Conservation (phyloP, 257 asterid species). For the Avicennia marina region DNA sequence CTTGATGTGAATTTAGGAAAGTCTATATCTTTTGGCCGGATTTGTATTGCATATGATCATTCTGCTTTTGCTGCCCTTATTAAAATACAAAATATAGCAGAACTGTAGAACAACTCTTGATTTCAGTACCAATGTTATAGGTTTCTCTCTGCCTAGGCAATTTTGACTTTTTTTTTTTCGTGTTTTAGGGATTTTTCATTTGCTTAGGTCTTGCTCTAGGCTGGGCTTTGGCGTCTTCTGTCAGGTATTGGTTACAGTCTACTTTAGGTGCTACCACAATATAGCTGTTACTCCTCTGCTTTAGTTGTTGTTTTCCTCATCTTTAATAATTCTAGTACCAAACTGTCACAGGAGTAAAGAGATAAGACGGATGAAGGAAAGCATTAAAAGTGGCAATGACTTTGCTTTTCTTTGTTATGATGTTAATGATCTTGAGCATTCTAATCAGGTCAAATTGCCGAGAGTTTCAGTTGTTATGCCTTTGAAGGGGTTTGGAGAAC, state of each 20-base stretch:
- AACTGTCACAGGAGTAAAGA: slow-evolving; percentile 68
- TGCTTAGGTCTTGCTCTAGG: slow-evolving; percentile 90
- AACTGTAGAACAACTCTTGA: neutral
- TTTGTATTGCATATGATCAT: no score
- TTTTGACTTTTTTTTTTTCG: neutral
- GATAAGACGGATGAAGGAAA: slow-evolving; percentile 55
- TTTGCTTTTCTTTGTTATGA: slow-evolving; percentile 74
- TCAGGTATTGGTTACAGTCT: slow-evolving; percentile 46
- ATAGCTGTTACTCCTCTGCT: no score
- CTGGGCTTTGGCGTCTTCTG: slow-evolving; percentile 86
- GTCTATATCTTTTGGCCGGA: no score
- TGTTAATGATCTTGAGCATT: slow-evolving; percentile 78
- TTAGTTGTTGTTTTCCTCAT: slow-evolving; percentile 7
- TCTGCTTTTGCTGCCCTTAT: no score
- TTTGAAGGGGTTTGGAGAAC: slow-evolving; percentile 95
- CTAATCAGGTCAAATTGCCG: slow-evolving; percentile 74
- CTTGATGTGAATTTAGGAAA: no score
- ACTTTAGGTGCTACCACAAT: no score
- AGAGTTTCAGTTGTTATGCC: slow-evolving; percentile 96
- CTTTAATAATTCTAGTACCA: slow-evolving; percentile 1
- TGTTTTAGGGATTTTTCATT: slow-evolving; percentile 72
- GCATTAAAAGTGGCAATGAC: slow-evolving; percentile 54
- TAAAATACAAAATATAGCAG: no score
- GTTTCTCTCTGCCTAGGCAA: no score
- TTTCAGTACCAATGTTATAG: no score